phyloP scores from a whole-genome alignment of 2,329 filamentous ascomycete species.

The Scedosporium dehoogii region DNA sequence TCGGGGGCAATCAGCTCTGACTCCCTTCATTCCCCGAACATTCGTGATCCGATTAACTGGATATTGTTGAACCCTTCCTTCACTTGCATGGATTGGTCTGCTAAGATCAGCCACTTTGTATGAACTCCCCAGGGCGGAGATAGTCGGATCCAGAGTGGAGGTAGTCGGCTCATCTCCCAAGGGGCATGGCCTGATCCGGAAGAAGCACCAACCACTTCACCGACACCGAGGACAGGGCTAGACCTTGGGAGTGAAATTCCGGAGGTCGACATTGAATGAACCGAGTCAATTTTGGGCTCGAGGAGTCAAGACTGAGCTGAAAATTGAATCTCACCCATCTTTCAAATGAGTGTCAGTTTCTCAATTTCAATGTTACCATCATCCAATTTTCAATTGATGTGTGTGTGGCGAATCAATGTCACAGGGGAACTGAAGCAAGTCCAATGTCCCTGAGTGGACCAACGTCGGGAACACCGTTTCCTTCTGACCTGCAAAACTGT shows the following conservation, averaged over 20 bases:
- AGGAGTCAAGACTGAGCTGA: neutral
- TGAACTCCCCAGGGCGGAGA: neutral
- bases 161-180: neutral
- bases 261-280: no score
- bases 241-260: no score
- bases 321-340: neutral
- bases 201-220: neutral
- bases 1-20: neutral
- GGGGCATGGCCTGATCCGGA: neutral
- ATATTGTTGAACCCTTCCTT: no score
- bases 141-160: neutral
- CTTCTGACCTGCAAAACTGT: neutral
- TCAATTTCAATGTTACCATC: neutral
- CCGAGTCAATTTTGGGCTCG: no score
- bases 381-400: neutral
- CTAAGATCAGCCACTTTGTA: neutral
- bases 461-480: neutral
- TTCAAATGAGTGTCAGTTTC: neutral
- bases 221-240: neutral
- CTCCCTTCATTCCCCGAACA: neutral
- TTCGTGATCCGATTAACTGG: no score
- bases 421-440: no score
- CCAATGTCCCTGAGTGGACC: no score
- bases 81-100: neutral
- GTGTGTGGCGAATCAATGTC: no score